These are phyloP conservation scores for Talaromyces sp. DNA, from an alignment of 2,329 filamentous ascomycete species.

Conservation along the genomic window DNA sequence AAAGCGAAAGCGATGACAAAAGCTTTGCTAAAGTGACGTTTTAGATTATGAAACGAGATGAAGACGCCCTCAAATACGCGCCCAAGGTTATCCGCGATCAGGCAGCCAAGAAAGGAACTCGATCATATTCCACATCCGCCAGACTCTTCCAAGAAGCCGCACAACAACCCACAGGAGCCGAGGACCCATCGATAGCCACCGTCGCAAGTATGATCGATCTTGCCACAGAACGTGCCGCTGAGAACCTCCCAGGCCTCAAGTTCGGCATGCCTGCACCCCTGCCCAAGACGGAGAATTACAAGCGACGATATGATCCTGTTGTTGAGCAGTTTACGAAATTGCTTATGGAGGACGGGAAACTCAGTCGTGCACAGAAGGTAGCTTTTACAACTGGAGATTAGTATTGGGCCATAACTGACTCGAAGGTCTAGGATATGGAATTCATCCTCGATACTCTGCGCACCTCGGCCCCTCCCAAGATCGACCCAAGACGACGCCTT, in stretches of 20 bases:
- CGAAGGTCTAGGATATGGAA: constrained; percentile 67
- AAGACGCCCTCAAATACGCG: constrained; percentile 59
- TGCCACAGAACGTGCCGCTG: constrained; percentile 32
- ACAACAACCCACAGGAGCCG: constrained; percentile 21
- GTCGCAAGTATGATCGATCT: constrained; percentile 38
- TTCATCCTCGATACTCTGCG: constrained; percentile 79
- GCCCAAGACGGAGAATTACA: constrained; percentile 62
- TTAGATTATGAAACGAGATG: constrained; percentile 63
- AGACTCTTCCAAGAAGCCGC: constrained; percentile 35
- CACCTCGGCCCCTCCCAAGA: constrained; percentile 73
- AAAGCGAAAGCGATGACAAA: background rate
- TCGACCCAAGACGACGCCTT: constrained; percentile 61
- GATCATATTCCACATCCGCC: constrained; percentile 59
- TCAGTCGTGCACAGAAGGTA: constrained; percentile 85
- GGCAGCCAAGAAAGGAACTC: constrained; percentile 39
- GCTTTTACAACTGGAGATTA: background rate
- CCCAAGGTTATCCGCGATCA: constrained; percentile 57
- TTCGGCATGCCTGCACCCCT: constrained; percentile 70
- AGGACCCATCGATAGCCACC: constrained; percentile 32
- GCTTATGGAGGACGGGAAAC: constrained; percentile 87
- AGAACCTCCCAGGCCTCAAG: constrained; percentile 62
- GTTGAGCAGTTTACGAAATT: constrained; percentile 84
- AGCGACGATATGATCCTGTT: constrained; percentile 80
- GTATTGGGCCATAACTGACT: background rate
- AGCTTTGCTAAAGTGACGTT: background rate